phyloP scores from a whole-genome alignment of 805 yeast genomes.

The Starmerella vaccinii region DNA sequence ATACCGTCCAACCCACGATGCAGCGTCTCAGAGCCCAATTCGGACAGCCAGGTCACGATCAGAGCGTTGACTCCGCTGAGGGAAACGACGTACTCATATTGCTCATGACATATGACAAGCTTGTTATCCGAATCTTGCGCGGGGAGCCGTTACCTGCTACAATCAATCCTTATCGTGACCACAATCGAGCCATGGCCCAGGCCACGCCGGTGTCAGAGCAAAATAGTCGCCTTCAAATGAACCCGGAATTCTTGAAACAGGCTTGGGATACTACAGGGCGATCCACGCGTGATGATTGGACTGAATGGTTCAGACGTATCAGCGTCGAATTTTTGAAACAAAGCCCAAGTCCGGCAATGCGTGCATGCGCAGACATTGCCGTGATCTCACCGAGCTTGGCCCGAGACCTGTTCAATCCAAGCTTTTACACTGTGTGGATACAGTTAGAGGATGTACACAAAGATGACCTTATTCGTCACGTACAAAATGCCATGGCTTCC shows the following conservation, averaged over 20 bases:
- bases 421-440: constrained; percentile 93
- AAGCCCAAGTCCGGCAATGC: constrained; percentile 85
- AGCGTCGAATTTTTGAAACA: constrained; percentile 79
- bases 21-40: constrained; percentile 14
- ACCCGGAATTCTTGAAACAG: constrained; percentile 52
- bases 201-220: constrained; percentile 47
- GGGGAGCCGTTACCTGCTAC: constrained; percentile 81
- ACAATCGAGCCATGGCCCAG: constrained; percentile 36
- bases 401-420: constrained; percentile 74
- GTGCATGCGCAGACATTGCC: constrained; percentile 87
- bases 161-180: constrained; percentile 39
- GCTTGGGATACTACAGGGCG: constrained; percentile 91
- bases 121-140: constrained; percentile 64
- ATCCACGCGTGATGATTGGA: constrained; percentile 93
- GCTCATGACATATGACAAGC: constrained; percentile 54
- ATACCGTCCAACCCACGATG: constrained; percentile 25
- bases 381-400: constrained; percentile 81
- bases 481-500: constrained; percentile 79
- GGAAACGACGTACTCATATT: constrained; percentile 54
- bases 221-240: constrained; percentile 64
- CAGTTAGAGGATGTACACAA: constrained; percentile 81
- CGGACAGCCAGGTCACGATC: constrained; percentile 12
- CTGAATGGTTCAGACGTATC: constrained; percentile 86
- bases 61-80: constrained; percentile 64
- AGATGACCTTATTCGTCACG: constrained; percentile 74